A percentile compares a stretch with the other conserved stretches of the same genome.
Conservation (phyloP, 495 filamentous ascomycete genomes). For the Cudoniella acicularis region DNA sequence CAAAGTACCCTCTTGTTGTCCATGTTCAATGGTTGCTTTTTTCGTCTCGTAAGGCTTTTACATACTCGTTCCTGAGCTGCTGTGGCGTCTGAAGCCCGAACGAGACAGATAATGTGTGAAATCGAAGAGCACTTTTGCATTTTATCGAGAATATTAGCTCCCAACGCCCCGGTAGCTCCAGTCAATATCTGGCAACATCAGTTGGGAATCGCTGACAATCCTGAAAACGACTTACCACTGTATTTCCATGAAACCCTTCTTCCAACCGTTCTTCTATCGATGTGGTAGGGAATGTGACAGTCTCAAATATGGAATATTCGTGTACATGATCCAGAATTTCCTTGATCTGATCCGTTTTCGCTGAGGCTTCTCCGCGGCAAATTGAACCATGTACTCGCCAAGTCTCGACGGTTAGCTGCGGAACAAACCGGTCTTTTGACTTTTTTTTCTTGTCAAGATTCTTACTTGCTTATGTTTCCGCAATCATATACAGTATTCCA, state of each 20-base stretch:
- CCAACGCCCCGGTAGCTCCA: slow-evolving; percentile 60
- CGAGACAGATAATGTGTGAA: slow-evolving; percentile 49
- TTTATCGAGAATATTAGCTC: slow-evolving; percentile 50
- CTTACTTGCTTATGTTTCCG: slow-evolving; percentile 36
- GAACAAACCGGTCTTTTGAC: too few species aligned
- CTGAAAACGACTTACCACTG: slow-evolving; percentile 4
- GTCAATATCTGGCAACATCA: slow-evolving; percentile 32
- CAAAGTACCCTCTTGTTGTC: too few species aligned
- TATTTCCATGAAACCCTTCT: too few species aligned
- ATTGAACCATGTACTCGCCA: slow-evolving; percentile 25
- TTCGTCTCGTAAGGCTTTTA: slow-evolving; percentile 36
- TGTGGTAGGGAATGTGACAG: background rate
- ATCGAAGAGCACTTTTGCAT: slow-evolving; percentile 32
- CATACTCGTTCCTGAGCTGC: slow-evolving; percentile 46
- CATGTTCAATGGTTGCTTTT: background rate
- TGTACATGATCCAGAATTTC: background rate
- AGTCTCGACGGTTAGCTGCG: too few species aligned
- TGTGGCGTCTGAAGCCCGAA: slow-evolving; percentile 44
- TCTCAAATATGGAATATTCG: background rate
- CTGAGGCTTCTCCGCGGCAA: slow-evolving; percentile 4
- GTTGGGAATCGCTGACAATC: background rate
- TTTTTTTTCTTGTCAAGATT: too few species aligned
- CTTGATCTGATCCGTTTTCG: background rate
- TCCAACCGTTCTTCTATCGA: slow-evolving; percentile 8
- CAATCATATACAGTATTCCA: slow-evolving; percentile 46